phyloP scores from a whole-genome alignment of 1,284 basidiomycete genomes.

The Mycena sp. region DNA sequence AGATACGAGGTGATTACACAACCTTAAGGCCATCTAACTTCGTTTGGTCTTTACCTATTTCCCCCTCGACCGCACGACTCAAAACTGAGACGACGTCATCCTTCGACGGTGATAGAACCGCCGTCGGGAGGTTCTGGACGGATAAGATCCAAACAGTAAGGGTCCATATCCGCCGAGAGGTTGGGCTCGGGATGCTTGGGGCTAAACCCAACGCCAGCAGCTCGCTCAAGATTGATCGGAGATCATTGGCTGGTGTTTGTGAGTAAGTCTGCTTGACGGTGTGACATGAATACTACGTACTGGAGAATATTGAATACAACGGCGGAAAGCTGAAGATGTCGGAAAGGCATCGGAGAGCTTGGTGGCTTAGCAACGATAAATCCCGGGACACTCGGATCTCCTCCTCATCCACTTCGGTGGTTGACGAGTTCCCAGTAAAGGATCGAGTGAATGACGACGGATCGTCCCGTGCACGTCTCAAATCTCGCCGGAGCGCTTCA shows the following conservation, averaged over 20 bases:
- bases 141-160: constrained; percentile 60
- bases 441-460: constrained; percentile 47
- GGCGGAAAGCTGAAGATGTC: constrained; percentile 55
- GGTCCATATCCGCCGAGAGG: constrained; percentile 54
- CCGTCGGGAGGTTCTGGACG: constrained; percentile 54
- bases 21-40: constrained; percentile 56
- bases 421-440: constrained; percentile 19
- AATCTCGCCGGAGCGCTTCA: constrained; percentile 57
- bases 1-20: constrained; percentile 2
- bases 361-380: constrained; percentile 54
- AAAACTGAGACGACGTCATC: constrained; percentile 44
- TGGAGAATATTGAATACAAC: constrained; percentile 55
- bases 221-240: constrained; percentile 52
- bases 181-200: constrained; percentile 48
- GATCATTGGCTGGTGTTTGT: constrained; percentile 46
- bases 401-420: constrained; percentile 40
- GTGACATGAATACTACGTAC: constrained; percentile 48
- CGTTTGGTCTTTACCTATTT: constrained; percentile 36
- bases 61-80: constrained; percentile 44
- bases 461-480: constrained; percentile 46
- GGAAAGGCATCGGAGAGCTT: constrained; percentile 59
- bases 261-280: background rate
- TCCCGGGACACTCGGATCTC: constrained; percentile 52
- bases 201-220: constrained; percentile 44
- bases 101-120: constrained; percentile 44